Conservation (phyloP, 225 moss, liverwort and hornwort genomes). For the Pleurozium schreberi region DNA sequence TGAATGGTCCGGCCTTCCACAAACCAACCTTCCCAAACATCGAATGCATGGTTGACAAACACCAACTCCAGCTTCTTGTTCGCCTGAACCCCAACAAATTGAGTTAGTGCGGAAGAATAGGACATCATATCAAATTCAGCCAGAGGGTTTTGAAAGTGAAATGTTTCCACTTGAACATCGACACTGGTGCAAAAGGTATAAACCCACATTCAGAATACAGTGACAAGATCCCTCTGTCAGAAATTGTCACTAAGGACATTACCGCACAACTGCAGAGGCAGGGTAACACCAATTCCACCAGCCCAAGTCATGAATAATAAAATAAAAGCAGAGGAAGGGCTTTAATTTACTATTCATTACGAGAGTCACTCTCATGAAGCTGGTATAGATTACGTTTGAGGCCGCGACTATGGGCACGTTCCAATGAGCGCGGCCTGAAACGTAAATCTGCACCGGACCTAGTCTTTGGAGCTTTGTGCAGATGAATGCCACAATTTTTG, state of each 20-base stretch:
- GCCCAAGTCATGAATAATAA: not conserved
- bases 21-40: constrained; percentile 98
- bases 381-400: not conserved
- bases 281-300: not conserved
- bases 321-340: too few relatives aligned
- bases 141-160: not conserved
- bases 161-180: not conserved
- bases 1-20: constrained; percentile 83
- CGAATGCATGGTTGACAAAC: constrained; percentile 95
- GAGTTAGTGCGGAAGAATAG: not conserved
- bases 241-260: not conserved
- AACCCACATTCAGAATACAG: not conserved
- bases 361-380: not conserved
- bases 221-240: not conserved
- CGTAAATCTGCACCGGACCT: not conserved
- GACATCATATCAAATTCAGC: not conserved
- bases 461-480: not conserved
- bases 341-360: not conserved
- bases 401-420: not conserved
- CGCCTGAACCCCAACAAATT: constrained; percentile 30
- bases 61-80: constrained; percentile 96
- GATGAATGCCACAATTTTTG: not conserved
- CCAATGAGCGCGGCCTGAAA: not conserved
- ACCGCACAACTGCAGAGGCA: not conserved
- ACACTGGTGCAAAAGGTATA: not conserved